phyloP scores from a whole-genome alignment of 306 rosid genomes.

The Notholithocarpus densiflorus region DNA sequence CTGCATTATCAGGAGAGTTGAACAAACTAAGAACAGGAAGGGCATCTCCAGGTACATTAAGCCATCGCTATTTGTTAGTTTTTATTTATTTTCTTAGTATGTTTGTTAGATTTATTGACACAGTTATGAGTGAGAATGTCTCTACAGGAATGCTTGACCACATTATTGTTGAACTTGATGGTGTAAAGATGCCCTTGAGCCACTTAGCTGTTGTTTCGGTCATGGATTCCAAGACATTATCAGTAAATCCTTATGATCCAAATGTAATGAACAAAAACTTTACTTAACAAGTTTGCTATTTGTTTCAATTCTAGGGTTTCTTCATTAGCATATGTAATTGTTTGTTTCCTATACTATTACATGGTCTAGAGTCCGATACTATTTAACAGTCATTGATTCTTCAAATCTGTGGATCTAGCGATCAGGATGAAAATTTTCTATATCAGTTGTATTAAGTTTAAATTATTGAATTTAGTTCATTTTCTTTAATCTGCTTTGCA shows the following conservation, averaged over 20 bases:
- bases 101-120: not conserved
- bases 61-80: not conserved
- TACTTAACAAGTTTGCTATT: not conserved
- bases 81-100: not conserved
- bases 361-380: not conserved
- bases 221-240: constrained; percentile 72
- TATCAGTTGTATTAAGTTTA: not conserved
- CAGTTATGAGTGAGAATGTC: not conserved
- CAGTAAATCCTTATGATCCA: constrained; percentile 82
- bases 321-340: not conserved
- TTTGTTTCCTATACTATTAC: not conserved
- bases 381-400: not conserved
- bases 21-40: constrained; percentile 85
- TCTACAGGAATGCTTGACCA: constrained; percentile 95
- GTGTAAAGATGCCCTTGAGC: constrained; percentile 75
- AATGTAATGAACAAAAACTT: constrained; percentile 41
- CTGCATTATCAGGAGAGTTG: constrained; percentile 68
- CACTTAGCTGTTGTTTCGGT: constrained; percentile 88
- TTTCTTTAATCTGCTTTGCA: not conserved
- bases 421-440: not conserved
- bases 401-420: not conserved
- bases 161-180: constrained; percentile 76
- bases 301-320: not conserved
- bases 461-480: not conserved
- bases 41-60: constrained; percentile 76